Percentiles rank a stretch among this genome's conserved stretches.
Evolutionary conservation across 1,139 yeast species (phyloP).

Genomic region (Arxiozyma bovina): DNA sequence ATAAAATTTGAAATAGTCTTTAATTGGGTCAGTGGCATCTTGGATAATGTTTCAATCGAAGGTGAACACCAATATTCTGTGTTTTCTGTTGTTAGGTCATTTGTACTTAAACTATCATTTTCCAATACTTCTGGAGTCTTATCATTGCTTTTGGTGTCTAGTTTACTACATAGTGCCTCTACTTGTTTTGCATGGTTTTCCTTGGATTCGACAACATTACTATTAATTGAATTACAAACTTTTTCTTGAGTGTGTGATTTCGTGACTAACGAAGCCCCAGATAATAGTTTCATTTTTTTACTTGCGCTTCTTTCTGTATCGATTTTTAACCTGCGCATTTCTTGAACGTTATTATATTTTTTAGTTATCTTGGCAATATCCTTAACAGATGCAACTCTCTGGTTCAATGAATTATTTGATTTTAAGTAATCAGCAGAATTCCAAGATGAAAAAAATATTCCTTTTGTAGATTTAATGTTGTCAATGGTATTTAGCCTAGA

Average conservation of each 20-base stretch:
- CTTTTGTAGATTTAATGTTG: slow-evolving; percentile 28
- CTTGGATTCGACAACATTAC: neutral
- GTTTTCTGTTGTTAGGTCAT: neutral
- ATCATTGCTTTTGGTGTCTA: neutral
- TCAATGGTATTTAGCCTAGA: slow-evolving; percentile 27
- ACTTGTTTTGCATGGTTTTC: neutral
- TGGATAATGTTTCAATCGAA: slow-evolving; percentile 44
- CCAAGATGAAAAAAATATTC: slow-evolving; percentile 33
- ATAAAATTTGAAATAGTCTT: slow-evolving; percentile 56
- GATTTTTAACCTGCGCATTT: slow-evolving; percentile 31
- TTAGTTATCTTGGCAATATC: slow-evolving; percentile 9
- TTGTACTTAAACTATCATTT: neutral
- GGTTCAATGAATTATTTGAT: neutral
- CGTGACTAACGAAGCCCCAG: slow-evolving; percentile 28
- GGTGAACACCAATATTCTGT: slow-evolving; percentile 80
- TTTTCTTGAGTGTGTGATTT: slow-evolving; percentile 17
- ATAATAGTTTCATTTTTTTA: slow-evolving; percentile 32
- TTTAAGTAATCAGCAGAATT: slow-evolving; percentile 8
- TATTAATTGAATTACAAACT: neutral
- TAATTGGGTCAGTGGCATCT: slow-evolving; percentile 44
- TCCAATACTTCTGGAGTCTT: neutral
- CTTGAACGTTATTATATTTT: slow-evolving; percentile 14
- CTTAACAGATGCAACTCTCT: neutral
- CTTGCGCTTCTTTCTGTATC: slow-evolving; percentile 36
- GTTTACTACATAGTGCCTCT: neutral